A percentile compares a stretch with the other conserved stretches of the same genome.
Conservation (phyloP, 2,329 filamentous ascomycete genomes). For the Aspergillus tanneri region DNA sequence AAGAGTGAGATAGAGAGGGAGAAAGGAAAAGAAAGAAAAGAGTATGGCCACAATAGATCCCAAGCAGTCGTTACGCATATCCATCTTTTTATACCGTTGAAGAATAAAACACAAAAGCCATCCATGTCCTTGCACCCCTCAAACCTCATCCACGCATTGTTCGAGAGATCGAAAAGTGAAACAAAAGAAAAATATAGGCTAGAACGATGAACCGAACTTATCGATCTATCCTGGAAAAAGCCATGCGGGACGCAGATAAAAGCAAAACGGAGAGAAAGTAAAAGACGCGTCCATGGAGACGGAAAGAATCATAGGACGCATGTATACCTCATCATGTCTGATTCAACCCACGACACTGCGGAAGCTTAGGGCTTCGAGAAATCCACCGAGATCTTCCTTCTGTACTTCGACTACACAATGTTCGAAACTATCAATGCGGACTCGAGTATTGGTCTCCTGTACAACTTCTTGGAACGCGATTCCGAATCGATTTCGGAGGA, state of each 20-base stretch:
- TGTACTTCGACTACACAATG: conserved; percentile 97
- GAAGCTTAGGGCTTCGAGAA: conserved; percentile 87
- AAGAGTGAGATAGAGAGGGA: conserved; percentile 2
- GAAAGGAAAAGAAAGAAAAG: conserved; percentile 15
- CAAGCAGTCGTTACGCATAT: conserved; percentile 24
- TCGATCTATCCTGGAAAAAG: not conserved
- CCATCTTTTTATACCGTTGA: conserved; percentile 11
- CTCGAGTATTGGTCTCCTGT: conserved; percentile 81
- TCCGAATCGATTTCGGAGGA: conserved; percentile 85
- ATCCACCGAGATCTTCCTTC: conserved; percentile 88
- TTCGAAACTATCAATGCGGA: conserved; percentile 94
- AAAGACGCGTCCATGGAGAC: not conserved
- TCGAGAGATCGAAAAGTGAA: conserved; percentile 9
- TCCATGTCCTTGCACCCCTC: conserved; percentile 10
- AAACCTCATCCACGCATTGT: conserved; percentile 12
- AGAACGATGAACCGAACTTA: conserved; percentile 1
- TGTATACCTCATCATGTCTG: not conserved
- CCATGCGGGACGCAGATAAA: not conserved
- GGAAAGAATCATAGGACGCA: not conserved
- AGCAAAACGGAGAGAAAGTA: conserved; percentile 7
- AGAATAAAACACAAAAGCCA: conserved; percentile 11
- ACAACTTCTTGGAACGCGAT: conserved; percentile 95
- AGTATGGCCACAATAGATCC: conserved; percentile 19
- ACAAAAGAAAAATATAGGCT: conserved; percentile 12
- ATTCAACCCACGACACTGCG: conserved; percentile 71